phyloP scores from a whole-genome alignment of 1,284 basidiomycete species.

The Ganoderma meredithae region DNA sequence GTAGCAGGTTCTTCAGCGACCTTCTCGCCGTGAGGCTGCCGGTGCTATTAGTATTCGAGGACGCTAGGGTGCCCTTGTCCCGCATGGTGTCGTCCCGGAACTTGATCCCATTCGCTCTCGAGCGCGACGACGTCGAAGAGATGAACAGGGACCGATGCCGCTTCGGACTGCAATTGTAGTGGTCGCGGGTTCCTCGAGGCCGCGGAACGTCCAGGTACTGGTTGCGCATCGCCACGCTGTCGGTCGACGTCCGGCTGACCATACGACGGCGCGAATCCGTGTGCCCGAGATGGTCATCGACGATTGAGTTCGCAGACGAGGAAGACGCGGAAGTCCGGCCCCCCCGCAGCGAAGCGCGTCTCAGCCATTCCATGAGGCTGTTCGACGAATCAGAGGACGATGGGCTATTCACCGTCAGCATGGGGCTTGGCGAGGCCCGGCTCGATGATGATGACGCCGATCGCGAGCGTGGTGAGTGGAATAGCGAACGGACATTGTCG shows the following conservation, averaged over 20 bases:
- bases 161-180: conserved; percentile 27
- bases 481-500: conserved; percentile 55
- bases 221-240: conserved; percentile 19
- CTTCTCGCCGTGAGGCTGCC: conserved; percentile 9
- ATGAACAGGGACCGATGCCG: conserved; percentile 39
- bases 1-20: conserved; percentile 21
- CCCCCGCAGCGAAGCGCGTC: conserved; percentile 52
- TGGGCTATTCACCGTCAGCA: conserved; percentile 13
- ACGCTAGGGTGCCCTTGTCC: not conserved
- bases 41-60: not conserved
- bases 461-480: conserved; percentile 42
- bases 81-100: conserved; percentile 3
- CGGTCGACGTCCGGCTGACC: conserved; percentile 17
- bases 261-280: not conserved
- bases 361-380: conserved; percentile 53
- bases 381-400: conserved; percentile 43
- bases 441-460: conserved; percentile 26
- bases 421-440: conserved; percentile 29
- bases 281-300: conserved; percentile 18
- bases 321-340: conserved; percentile 51
- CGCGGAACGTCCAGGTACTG: conserved; percentile 10
- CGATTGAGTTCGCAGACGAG: conserved; percentile 26
- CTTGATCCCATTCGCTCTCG: conserved; percentile 18
- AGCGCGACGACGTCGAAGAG: conserved; percentile 29
- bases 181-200: conserved; percentile 4